phyloP scores from a whole-genome alignment of 331 rosid species.

The Malus hybrid region DNA sequence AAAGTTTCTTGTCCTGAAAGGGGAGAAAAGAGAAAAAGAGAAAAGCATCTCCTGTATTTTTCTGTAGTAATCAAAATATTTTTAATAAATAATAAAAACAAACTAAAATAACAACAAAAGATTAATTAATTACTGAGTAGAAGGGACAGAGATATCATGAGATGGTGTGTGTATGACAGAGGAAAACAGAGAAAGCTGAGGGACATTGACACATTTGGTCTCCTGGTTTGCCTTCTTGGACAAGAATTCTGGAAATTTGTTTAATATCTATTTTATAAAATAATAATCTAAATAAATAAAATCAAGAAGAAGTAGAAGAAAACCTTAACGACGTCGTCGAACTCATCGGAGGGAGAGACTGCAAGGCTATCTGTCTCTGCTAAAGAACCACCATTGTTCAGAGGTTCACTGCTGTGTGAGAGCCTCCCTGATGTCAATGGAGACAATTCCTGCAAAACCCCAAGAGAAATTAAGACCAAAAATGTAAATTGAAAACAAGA shows the following conservation, averaged over 20 bases:
- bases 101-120: not conserved
- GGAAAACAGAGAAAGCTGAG: conserved; percentile 17
- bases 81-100: not conserved
- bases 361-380: conserved; percentile 87
- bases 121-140: not conserved
- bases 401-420: conserved; percentile 77
- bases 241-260: not conserved
- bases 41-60: conserved; percentile 10
- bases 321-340: conserved; percentile 88
- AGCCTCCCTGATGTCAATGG: conserved; percentile 89
- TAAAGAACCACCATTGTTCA: conserved; percentile 65
- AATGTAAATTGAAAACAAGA: not conserved
- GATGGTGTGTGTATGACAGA: conserved; percentile 17
- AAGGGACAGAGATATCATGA: conserved; percentile 4
- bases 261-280: not conserved
- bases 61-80: not conserved
- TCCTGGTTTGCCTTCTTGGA: conserved; percentile 9
- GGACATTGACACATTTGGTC: not conserved
- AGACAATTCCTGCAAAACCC: conserved; percentile 63
- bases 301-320: not conserved
- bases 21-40: conserved; percentile 15
- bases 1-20: conserved; percentile 3
- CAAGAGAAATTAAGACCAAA: not conserved
- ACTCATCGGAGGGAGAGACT: conserved; percentile 78
- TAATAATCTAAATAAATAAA: not conserved